Conservation (phyloP, 441 rosid genomes). For the Eruca vesicaria region DNA sequence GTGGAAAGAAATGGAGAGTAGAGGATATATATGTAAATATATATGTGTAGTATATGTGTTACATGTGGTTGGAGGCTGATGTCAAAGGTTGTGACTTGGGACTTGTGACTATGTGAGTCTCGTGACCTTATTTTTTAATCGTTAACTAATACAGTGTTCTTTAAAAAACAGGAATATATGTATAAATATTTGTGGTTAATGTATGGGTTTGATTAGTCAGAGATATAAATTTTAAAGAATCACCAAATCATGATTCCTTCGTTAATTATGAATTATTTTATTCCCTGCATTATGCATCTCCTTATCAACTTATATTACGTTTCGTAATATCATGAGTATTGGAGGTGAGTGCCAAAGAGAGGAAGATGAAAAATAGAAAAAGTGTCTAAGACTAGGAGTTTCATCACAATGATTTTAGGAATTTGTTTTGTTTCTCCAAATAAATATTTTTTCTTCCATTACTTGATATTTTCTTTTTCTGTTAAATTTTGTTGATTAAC, state of each 20-base stretch:
- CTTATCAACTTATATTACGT: neutral
- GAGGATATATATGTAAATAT: neutral
- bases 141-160: neutral
- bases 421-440: neutral
- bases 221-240: neutral
- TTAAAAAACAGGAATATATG: neutral
- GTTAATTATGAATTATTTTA: neutral
- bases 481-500: too few relatives aligned
- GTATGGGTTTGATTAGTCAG: neutral
- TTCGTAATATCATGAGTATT: neutral
- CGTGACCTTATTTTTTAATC: constrained; percentile 17
- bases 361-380: neutral
- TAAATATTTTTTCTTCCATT: neutral
- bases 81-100: constrained; percentile 30
- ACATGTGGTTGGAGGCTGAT: constrained; percentile 20
- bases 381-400: neutral
- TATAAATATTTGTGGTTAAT: neutral
- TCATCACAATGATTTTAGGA: neutral
- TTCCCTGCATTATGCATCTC: neutral
- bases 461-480: too few relatives aligned
- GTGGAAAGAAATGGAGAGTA: too few relatives aligned
- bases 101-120: constrained; percentile 25
- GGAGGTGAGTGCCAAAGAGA: neutral
- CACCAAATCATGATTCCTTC: neutral
- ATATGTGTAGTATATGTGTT: neutral